A percentile compares a stretch with the other conserved stretches of the same genome.
phyloP scores from a whole-genome alignment of 306 rosid genomes.

The Myrica gale region DNA sequence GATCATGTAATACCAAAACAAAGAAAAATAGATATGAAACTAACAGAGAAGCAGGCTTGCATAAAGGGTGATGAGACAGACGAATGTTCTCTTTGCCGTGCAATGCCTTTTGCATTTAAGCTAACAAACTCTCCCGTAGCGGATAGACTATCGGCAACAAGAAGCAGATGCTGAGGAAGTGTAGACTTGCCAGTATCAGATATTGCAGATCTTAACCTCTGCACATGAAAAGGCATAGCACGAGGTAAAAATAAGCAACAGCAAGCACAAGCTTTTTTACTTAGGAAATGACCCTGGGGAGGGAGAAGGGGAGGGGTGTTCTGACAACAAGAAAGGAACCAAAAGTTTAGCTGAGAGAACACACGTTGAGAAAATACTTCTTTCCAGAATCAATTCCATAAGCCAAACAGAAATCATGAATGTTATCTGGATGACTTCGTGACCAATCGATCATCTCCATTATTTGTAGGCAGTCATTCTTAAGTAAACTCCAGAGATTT shows the following conservation, averaged over 20 bases:
- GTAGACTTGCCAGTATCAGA: conserved; percentile 74
- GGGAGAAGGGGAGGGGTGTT: too few species aligned
- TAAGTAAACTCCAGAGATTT: conserved; percentile 62
- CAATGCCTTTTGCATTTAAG: conserved; percentile 72
- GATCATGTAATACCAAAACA: neutral
- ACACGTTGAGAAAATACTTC: conserved; percentile 67
- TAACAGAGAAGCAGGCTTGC: conserved; percentile 94
- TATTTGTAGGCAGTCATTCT: conserved; percentile 57
- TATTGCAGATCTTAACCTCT: conserved; percentile 70
- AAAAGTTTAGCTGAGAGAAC: conserved; percentile 24
- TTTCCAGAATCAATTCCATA: conserved; percentile 81
- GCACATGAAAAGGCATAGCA: conserved; percentile 34
- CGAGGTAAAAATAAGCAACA: conserved; percentile 20
- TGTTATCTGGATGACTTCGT: conserved; percentile 87
- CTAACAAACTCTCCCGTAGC: conserved; percentile 85
- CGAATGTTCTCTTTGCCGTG: conserved; percentile 64
- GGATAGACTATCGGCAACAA: conserved; percentile 70
- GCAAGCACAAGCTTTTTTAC: conserved; percentile 11
- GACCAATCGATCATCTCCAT: conserved; percentile 88
- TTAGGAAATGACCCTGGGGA: too few species aligned
- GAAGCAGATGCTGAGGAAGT: conserved; percentile 74
- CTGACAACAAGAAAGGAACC: neutral
- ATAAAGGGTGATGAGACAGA: conserved; percentile 71
- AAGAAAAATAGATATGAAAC: conserved; percentile 39
- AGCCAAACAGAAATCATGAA: conserved; percentile 57